A percentile compares a stretch with the other conserved stretches of the same genome.
phyloP scores from a whole-genome alignment of 2,329 filamentous ascomycete genomes.

The Xylaria sp. region DNA sequence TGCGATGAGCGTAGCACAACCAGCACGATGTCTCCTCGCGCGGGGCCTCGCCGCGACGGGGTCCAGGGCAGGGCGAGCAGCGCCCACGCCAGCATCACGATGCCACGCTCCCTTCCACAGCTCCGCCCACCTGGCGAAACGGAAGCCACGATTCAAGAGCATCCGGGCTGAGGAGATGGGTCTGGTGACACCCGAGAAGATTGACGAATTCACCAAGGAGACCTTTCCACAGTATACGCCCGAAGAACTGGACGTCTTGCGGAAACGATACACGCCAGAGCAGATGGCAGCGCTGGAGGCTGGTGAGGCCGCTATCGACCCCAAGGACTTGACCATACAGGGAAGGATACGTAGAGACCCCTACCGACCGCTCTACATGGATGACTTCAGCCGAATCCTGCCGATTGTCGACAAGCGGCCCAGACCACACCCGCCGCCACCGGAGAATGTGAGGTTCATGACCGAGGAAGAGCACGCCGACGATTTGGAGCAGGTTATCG shows the following conservation, averaged over 20 bases:
- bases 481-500: conserved; percentile 65
- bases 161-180: conserved; percentile 65
- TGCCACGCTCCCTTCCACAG: conserved; percentile 62
- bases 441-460: conserved; percentile 70
- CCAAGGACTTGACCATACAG: conserved; percentile 78
- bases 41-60: conserved; percentile 58
- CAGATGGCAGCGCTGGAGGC: conserved; percentile 86
- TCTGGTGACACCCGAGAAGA: conserved; percentile 57
- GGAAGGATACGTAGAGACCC: conserved; percentile 77
- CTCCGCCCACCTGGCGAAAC: conserved; percentile 60
- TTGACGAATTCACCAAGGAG: conserved; percentile 59
- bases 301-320: conserved; percentile 80
- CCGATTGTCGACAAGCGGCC: conserved; percentile 80
- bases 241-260: conserved; percentile 71
- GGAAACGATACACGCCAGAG: conserved; percentile 77
- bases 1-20: conserved; percentile 67
- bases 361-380: conserved; percentile 79
- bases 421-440: conserved; percentile 61
- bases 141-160: conserved; percentile 63
- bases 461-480: conserved; percentile 69
- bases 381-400: conserved; percentile 82
- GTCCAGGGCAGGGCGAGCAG: conserved; percentile 32
- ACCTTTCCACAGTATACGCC: conserved; percentile 73
- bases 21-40: conserved; percentile 65
- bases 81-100: conserved; percentile 44